Evolutionary conservation across 352 stramenopile species (phyloP), one percentile per base, ranked within the genome.

Genomic region (Phytophthora fragariaefolia): DNA sequence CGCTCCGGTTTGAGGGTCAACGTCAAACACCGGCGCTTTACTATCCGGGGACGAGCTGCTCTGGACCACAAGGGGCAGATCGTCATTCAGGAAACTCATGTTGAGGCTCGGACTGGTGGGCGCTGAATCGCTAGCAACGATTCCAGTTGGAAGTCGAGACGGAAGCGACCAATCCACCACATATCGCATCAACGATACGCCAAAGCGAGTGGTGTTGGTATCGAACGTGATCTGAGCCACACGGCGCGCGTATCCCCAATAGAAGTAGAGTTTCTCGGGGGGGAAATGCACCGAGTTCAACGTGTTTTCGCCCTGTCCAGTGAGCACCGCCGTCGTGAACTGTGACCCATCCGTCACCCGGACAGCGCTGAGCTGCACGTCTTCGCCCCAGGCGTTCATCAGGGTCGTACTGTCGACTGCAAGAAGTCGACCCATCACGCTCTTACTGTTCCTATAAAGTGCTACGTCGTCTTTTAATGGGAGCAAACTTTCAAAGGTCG

Each of bases 151-250:
- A 17, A 88, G 56, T 10, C 30, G 69, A 3, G 68, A 66, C 0
- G 80, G 80, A 2, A 63, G 49, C 6, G 71, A 66, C 82, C 79
- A 91, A 17, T 74, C 68, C 1, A 81, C 52, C 0, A 52, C 45
- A 47, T 89, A 91, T 13, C 80, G 80, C 79, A 87, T 79, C 26
- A 86, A 42, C 0, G 73, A 59, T 0, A 85, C 18, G 1, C 83
- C 80, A 42, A 85, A 91, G 8, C 80, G 72, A 18, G 79, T 91
- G 30, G 76, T 69, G 49, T 89, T 87, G 30, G 61, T 69, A n/a
- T 48, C 40, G 52, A 71, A 88, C 13, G 50, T 48, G 30, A 83
- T 58, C 49, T 83, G 62, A 26, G 72, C 74, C 23, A 87, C 43
- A n/a, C 82, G 80, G 1, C 63, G 74, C 6, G 71, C 30, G 23